phyloP scores from a whole-genome alignment of 2,329 filamentous ascomycete genomes.

The Aspergillus sp. region DNA sequence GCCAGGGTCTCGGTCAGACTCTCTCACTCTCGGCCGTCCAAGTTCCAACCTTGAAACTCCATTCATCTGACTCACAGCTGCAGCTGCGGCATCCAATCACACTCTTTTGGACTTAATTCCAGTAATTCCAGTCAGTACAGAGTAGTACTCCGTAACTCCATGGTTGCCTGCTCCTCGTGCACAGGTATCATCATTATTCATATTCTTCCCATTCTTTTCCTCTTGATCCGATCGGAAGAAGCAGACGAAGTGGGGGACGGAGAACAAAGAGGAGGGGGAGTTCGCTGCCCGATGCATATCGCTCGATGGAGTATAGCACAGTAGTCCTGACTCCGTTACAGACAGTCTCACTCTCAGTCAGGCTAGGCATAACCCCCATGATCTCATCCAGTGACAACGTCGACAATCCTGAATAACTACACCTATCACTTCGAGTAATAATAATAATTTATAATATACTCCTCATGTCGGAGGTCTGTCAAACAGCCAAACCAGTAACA shows the following conservation, averaged over 20 bases:
- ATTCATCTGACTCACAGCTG: slow-evolving; percentile 16
- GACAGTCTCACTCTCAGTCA: not conserved
- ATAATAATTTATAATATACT: no score
- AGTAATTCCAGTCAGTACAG: not conserved
- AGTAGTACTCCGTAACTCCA: not conserved
- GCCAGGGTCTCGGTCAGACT: not conserved
- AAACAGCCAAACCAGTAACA: not conserved
- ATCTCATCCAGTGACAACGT: not conserved
- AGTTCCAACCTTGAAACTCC: not conserved
- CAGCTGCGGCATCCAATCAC: slow-evolving; percentile 15
- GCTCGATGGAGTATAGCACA: not conserved
- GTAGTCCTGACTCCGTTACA: not conserved
- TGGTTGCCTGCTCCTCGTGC: not conserved
- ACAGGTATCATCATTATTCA: not conserved
- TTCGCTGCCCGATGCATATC: not conserved
- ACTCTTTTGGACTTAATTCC: not conserved
- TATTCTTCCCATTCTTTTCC: not conserved
- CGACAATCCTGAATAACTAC: no score
- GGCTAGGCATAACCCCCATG: not conserved
- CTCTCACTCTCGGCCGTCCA: not conserved
- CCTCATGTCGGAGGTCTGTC: no score
- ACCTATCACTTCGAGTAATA: not conserved
- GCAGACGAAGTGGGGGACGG: not conserved
- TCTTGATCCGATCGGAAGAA: not conserved
- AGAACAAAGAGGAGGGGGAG: not conserved